Conservation (phyloP, 306 rosid species). For the Dalbergia cultrata region DNA sequence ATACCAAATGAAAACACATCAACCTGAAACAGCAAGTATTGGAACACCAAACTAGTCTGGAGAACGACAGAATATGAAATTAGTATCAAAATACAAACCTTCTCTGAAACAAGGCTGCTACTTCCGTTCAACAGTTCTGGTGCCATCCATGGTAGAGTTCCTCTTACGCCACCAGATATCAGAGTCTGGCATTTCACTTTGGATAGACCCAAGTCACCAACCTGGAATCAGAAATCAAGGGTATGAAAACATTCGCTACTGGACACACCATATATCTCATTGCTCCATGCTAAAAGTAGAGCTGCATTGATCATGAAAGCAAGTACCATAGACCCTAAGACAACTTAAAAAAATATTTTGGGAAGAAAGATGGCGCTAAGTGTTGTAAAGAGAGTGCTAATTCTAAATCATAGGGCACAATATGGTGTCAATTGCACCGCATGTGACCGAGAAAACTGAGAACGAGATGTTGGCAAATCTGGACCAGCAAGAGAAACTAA, state of each 20-base stretch:
- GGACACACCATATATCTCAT: constrained; percentile 18
- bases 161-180: constrained; percentile 95
- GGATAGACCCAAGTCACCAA: constrained; percentile 95
- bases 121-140: constrained; percentile 97
- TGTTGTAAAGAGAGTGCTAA: constrained; percentile 17
- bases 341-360: neutral
- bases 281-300: constrained; percentile 17
- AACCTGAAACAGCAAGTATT: constrained; percentile 61
- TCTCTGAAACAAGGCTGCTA: constrained; percentile 92
- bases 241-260: constrained; percentile 36
- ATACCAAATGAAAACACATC: constrained; percentile 91
- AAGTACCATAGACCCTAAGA: constrained; percentile 24
- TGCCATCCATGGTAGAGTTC: constrained; percentile 99
- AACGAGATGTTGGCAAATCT: too few species aligned
- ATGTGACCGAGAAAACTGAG: too few species aligned
- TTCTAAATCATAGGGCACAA: constrained; percentile 20
- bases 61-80: constrained; percentile 23
- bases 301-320: constrained; percentile 27
- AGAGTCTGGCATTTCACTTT: constrained; percentile 92
- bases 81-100: constrained; percentile 58
- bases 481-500: too few species aligned
- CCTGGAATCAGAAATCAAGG: constrained; percentile 59
- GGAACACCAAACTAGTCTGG: constrained; percentile 20
- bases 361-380: neutral
- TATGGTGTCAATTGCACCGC: constrained; percentile 22